phyloP scores from a whole-genome alignment of 2,329 filamentous ascomycete species.

The Peltaster fructicola region DNA sequence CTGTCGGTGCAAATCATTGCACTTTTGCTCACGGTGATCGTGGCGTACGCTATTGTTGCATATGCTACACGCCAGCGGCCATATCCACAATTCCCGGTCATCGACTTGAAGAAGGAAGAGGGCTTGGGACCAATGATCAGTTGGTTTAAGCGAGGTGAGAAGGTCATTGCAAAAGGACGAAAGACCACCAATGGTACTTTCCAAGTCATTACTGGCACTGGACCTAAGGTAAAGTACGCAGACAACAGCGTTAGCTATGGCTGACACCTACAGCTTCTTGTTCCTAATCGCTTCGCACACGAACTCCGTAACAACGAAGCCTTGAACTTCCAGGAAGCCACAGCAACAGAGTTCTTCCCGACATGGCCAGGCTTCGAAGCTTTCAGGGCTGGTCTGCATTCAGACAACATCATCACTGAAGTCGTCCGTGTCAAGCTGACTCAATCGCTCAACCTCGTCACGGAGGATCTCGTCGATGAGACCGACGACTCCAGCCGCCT shows the following conservation, averaged over 20 bases:
- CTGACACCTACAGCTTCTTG: slow-evolving; percentile 5
- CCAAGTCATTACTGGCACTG: slow-evolving; percentile 7
- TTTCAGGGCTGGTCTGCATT: slow-evolving; percentile 3
- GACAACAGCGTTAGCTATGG: not conserved
- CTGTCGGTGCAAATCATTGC: too few relatives aligned
- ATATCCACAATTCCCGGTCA: slow-evolving; percentile 1
- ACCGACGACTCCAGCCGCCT: slow-evolving; percentile 7
- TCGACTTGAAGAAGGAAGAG: slow-evolving; percentile 1
- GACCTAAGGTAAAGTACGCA: slow-evolving; percentile 3
- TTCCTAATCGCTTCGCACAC: slow-evolving; percentile 8
- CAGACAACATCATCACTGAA: slow-evolving; percentile 8
- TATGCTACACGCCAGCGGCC: not conserved
- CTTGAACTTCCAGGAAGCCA: slow-evolving; percentile 8
- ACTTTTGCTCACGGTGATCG: too few relatives aligned
- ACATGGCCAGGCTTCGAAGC: slow-evolving; percentile 7
- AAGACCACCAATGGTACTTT: slow-evolving; percentile 5
- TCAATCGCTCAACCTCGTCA: slow-evolving; percentile 10
- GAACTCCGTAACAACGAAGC: slow-evolving; percentile 7
- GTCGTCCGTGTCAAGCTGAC: slow-evolving; percentile 10
- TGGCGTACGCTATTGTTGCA: not conserved
- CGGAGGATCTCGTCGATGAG: slow-evolving; percentile 12
- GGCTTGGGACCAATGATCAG: slow-evolving; percentile 2
- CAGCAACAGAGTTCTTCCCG: slow-evolving; percentile 7
- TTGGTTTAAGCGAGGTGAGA: slow-evolving; percentile 1
- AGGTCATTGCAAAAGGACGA: slow-evolving; percentile 3